phyloP scores from a whole-genome alignment of 345 rosid species.

The Salix suchowensis region DNA sequence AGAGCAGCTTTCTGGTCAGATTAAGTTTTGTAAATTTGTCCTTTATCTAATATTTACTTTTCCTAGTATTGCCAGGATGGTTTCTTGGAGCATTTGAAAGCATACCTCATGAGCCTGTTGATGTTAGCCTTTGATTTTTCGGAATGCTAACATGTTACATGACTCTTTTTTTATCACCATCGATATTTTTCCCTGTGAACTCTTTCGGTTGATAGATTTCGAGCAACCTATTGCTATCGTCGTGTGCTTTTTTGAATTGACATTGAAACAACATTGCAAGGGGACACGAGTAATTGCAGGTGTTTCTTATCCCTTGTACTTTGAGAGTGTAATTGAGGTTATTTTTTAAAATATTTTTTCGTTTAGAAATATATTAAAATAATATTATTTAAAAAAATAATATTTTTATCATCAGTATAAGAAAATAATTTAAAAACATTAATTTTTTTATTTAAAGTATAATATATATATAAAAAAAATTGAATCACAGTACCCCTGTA shows the following conservation, averaged over 20 bases:
- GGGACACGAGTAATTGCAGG: too few relatives aligned
- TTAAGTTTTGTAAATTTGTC: conserved; percentile 31
- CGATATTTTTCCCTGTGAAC: not conserved
- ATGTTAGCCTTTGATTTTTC: not conserved
- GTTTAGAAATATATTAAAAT: too few relatives aligned
- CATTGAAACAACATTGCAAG: not conserved
- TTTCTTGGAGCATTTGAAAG: not conserved
- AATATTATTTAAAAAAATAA: too few relatives aligned
- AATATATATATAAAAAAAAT: too few relatives aligned
- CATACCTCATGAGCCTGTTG: not conserved
- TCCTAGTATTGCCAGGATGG: not conserved
- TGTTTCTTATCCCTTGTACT: too few relatives aligned
- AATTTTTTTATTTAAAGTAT: too few relatives aligned
- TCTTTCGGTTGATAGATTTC: not conserved
- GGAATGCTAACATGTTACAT: not conserved
- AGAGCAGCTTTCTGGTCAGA: conserved; percentile 10
- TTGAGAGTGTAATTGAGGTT: too few relatives aligned
- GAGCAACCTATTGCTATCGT: not conserved
- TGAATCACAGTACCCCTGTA: too few relatives aligned
- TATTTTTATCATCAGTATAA: too few relatives aligned
- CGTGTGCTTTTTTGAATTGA: not conserved
- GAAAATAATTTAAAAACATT: too few relatives aligned
- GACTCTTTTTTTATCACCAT: not conserved
- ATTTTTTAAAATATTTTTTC: too few relatives aligned
- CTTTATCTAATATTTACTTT: not conserved